Evolutionary conservation across 257 asterid species (phyloP), one percentile per base, ranked within the genome.

Genomic region (Echites panduratus): DNA sequence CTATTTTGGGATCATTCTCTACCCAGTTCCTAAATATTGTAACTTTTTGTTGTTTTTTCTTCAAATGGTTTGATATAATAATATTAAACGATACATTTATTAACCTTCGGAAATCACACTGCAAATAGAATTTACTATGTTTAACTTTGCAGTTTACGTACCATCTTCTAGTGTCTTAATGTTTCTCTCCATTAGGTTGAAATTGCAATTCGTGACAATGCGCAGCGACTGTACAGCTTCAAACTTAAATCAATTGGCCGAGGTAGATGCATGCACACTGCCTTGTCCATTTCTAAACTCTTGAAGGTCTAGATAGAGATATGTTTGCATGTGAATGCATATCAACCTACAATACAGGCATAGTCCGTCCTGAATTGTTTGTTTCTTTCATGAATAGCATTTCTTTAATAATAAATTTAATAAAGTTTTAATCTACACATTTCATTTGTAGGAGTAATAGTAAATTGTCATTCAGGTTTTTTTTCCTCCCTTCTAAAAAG

Each of bases 131-230:
- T n/a, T n/a, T n/a, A n/a, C n/a, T n/a, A n/a, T 76, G 48, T 29
- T 66, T 66, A n/a, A 19, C 10, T n/a, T 16, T 43, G 20, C 50
- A 64, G 32, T 66, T n/a, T 7, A 16, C 22, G 16, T 53, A 3
- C 47, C 68, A 54, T 59, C n/a, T 68, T 72, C 66, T 48, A 20
- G 17, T 54, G 35, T 64, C 57, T 65, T 64, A 17, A 72, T 67
- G 5, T 63, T 80, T 67, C 14, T 78, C 56, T 82, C 43, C 74
- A 59, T 80, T 76, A 95, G 99, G 96, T 95, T 50, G 99, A 92
- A 82, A 90, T 95, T 84, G 99, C 98, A 63, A 76, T 95, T 53
- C 87, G 99, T 61, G 99, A 95, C 82, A 87, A 81, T 82, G 99
- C 98, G 4, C 97, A 95, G 80, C 84, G 96, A 68, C 80, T 95